phyloP scores from a whole-genome alignment of 257 asterid species.

The Solanum virginianum region DNA sequence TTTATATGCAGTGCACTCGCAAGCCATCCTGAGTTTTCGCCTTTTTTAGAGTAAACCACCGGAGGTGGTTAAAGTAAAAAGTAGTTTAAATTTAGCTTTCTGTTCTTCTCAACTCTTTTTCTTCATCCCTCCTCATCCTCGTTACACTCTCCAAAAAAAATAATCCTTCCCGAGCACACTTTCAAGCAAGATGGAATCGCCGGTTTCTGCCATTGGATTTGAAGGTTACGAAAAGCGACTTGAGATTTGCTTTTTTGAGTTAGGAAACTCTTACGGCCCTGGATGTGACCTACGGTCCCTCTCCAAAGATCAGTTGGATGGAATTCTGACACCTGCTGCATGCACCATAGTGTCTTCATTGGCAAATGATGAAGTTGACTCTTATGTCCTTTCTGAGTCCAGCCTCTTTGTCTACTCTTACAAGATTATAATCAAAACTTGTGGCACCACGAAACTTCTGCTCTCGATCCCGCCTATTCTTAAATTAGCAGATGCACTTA shows the following conservation, averaged over 20 bases:
- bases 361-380: conserved; percentile 52
- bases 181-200: conserved; percentile 33
- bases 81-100: conserved; percentile 11
- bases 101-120: not conserved
- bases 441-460: conserved; percentile 81
- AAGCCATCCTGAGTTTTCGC: conserved; percentile 59
- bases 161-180: not conserved
- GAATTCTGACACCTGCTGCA: conserved; percentile 58
- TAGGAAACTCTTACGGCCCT: conserved; percentile 38
- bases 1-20: conserved; percentile 61
- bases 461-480: conserved; percentile 65
- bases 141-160: conserved; percentile 3
- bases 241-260: conserved; percentile 48
- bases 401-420: conserved; percentile 71
- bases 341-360: conserved; percentile 75
- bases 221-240: conserved; percentile 87
- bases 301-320: conserved; percentile 50
- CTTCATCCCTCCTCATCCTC: conserved; percentile 27
- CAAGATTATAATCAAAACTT: conserved; percentile 69
- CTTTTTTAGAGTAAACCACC: conserved; percentile 14
- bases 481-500: conserved; percentile 27
- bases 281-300: conserved; percentile 46
- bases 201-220: conserved; percentile 64
- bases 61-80: conserved; percentile 4
- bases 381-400: conserved; percentile 79